phyloP scores from a whole-genome alignment of 164 flowering plant species.

The Vitis amurensis region DNA sequence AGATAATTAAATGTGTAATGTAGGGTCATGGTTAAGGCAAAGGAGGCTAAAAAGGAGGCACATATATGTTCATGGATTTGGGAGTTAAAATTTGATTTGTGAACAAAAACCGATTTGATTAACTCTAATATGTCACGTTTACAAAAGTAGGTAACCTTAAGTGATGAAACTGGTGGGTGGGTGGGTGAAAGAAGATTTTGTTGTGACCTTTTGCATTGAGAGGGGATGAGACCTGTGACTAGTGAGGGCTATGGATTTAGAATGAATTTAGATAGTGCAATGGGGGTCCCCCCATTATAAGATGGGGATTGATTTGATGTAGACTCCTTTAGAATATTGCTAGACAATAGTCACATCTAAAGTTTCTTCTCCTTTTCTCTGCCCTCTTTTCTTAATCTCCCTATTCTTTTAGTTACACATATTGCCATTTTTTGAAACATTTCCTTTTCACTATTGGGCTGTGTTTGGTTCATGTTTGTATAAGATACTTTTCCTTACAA shows the following conservation, averaged over 20 bases:
- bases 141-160: slow-evolving; percentile 9
- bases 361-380: slow-evolving; percentile 19
- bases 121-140: slow-evolving; percentile 4
- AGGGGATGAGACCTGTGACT: background rate
- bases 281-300: slow-evolving; percentile 31
- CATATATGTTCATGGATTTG: background rate
- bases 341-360: slow-evolving; percentile 37
- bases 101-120: background rate
- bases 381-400: background rate
- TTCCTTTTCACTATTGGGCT: slow-evolving; percentile 18
- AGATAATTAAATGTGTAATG: too few relatives aligned
- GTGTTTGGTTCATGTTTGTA: slow-evolving; percentile 4
- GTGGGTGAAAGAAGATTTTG: background rate
- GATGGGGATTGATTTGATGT: slow-evolving; percentile 31
- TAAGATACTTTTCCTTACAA: background rate
- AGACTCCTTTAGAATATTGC: slow-evolving; percentile 44
- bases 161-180: background rate
- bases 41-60: too few relatives aligned
- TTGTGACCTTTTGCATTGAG: slow-evolving; percentile 4
- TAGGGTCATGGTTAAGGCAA: too few relatives aligned
- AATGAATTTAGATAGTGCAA: slow-evolving; percentile 11
- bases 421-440: slow-evolving; percentile 18
- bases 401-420: slow-evolving; percentile 12
- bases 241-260: slow-evolving; percentile 4
- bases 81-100: background rate